Percentiles rank a stretch among this genome's conserved stretches.
Evolutionary conservation across 139 green algal species (phyloP).

Genomic region (Raphidocelis subcapitata): DNA sequence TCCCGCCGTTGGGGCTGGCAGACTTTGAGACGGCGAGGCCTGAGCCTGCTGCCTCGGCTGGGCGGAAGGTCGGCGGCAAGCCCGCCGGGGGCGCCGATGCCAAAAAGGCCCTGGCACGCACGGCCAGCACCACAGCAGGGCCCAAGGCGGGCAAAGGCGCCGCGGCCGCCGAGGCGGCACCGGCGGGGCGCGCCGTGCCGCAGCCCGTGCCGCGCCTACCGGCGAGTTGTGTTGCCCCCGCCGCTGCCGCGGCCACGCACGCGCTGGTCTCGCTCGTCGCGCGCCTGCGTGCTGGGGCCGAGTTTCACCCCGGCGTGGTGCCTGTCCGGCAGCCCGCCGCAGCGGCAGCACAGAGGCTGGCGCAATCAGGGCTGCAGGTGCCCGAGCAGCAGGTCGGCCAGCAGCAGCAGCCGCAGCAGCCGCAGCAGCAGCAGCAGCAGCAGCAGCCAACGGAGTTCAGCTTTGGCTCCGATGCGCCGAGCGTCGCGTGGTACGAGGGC

Average conservation of each 20-base stretch:
- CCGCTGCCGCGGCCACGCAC: conserved; percentile 5
- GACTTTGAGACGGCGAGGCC: no score
- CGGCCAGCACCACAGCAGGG: no score
- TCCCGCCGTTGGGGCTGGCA: no score
- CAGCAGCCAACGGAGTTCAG: conserved; percentile 14
- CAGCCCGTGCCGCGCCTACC: neutral
- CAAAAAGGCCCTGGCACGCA: no score
- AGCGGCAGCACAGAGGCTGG: no score
- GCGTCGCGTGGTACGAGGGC: conserved; percentile 34
- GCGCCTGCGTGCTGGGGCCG: conserved; percentile 24
- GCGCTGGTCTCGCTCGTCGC: conserved; percentile 35
- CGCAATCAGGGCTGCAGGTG: no score
- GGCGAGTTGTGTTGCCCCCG: neutral
- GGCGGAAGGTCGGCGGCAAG: no score
- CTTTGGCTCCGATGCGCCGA: conserved; percentile 16
- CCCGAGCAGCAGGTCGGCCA: neutral
- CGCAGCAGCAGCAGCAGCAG: neutral
- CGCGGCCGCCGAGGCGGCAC: neutral
- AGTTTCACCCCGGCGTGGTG: conserved; percentile 28
- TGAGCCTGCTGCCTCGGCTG: no score
- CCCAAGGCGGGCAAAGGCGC: conserved; percentile 1
- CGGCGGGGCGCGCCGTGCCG: neutral
- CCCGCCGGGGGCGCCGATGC: no score
- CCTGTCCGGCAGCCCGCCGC: neutral
- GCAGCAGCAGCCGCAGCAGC: neutral